Conservation (phyloP, 768 basidiomycete species). For the Rhizopogon rudus region DNA sequence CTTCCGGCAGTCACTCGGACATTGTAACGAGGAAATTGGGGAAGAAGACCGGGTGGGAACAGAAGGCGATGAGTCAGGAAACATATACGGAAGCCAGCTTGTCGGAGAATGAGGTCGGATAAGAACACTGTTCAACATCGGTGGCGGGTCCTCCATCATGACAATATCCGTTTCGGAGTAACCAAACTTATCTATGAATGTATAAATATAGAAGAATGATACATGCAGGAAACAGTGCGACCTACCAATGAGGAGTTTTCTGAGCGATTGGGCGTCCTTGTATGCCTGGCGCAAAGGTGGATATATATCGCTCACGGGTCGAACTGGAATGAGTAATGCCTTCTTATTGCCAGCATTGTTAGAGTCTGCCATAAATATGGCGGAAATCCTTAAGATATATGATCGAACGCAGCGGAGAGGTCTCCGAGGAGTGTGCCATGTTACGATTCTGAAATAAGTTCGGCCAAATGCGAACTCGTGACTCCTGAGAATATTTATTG, state of each 20-base stretch:
- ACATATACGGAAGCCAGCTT: slow-evolving; percentile 6
- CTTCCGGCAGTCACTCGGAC: slow-evolving; percentile 12
- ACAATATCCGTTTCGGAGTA: slow-evolving; percentile 37
- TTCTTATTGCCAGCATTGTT: slow-evolving; percentile 6
- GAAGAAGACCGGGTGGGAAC: slow-evolving; percentile 15
- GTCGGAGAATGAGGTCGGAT: not conserved
- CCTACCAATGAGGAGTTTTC: slow-evolving; percentile 19
- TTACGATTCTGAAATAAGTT: too few relatives aligned
- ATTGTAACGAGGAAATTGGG: slow-evolving; percentile 8
- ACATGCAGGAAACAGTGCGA: not conserved
- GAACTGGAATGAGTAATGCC: slow-evolving; percentile 21
- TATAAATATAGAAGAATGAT: not conserved
- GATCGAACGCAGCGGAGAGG: too few relatives aligned
- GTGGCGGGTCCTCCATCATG: slow-evolving; percentile 22
- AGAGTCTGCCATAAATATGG: too few relatives aligned
- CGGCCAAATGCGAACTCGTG: too few relatives aligned
- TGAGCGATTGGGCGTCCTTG: slow-evolving; percentile 11
- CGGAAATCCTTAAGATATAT: too few relatives aligned
- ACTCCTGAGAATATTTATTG: too few relatives aligned
- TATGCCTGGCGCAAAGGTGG: too few relatives aligned
- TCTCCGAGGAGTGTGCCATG: too few relatives aligned
- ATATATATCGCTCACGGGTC: too few relatives aligned
- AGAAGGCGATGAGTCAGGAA: slow-evolving; percentile 14
- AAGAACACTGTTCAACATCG: not conserved
- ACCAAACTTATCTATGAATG: slow-evolving; percentile 27